A percentile compares a stretch with the other conserved stretches of the same genome.
phyloP scores from a whole-genome alignment of 2,329 filamentous ascomycete species.

The Emmonsiellopsis sp. region DNA sequence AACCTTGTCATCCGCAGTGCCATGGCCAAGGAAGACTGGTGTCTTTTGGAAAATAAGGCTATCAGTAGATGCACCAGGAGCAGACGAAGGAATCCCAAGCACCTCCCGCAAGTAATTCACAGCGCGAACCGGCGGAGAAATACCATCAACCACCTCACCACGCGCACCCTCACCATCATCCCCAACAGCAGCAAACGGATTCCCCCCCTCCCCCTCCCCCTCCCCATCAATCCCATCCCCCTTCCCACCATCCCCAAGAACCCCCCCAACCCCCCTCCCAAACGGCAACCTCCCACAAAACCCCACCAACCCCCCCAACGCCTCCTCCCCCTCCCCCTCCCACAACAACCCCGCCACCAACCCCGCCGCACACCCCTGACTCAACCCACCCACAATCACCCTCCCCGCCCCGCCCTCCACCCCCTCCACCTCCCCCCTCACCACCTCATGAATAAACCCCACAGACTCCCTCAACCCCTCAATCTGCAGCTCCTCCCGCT shows the following conservation, averaged over 20 bases:
- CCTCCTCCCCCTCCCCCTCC: constrained; percentile 19
- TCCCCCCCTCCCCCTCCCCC: constrained; percentile 2
- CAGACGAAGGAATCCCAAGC: not conserved
- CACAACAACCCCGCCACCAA: constrained; percentile 38
- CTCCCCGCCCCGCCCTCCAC: constrained; percentile 25
- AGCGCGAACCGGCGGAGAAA: not conserved
- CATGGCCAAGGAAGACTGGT: constrained; percentile 42
- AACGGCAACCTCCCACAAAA: constrained; percentile 43
- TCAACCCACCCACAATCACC: constrained; percentile 43
- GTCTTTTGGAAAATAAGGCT: constrained; percentile 14
- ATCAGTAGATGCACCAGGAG: not conserved
- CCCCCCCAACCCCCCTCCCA: constrained; percentile 21
- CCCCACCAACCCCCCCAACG: constrained; percentile 32
- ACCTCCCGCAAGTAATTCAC: constrained; percentile 3
- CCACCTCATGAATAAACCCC: constrained; percentile 30
- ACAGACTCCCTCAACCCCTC: constrained; percentile 37
- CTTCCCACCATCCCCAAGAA: constrained; percentile 3
- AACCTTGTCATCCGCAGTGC: constrained; percentile 36
- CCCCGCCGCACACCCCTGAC: constrained; percentile 45
- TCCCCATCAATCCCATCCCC: not conserved
- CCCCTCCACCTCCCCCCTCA: constrained; percentile 27
- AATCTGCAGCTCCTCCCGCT: constrained; percentile 29
- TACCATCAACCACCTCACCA: constrained; percentile 7
- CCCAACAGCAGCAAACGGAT: constrained; percentile 10
- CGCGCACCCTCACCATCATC: not conserved